Base-by-base conservation (phyloP, 805 yeast species). In the Metschnikowia dekortorum region DNA sequence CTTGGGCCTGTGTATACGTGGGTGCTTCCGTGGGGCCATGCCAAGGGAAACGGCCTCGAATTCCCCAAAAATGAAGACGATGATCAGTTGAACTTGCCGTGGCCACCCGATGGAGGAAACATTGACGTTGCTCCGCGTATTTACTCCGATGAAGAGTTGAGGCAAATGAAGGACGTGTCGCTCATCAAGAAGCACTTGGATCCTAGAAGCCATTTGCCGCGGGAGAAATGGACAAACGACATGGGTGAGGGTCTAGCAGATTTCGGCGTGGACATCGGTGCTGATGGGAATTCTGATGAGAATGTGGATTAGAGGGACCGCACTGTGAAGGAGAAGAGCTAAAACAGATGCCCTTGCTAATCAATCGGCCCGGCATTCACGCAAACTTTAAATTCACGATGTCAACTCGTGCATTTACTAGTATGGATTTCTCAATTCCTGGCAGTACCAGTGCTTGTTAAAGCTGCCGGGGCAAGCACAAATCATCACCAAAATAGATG, bases 91-190 rank as follows among this genome's bases (percentile, higher is more conserved):
- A 78, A 81, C 1, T 69, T 85, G 37, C 94, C 96, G 2, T 92
- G 97, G 96, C 99, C 99, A 1, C 96, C 96, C 1, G 96, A 89
- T 68, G 90, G 89, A 6, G 83, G 83, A 0, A 73, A 76, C 57
- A 75, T 70, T 46, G 75, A 66, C 18, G 51, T 50, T 31, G 34
- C 47, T 28, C 46, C 53, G 2, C 45, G 55, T 8, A 42, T 49
- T 10, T 48, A 51, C 30, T 33, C 52, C 13, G 60, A 56, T 28
- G 60, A 48, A 34, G 57, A 54, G 39, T 46, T 56, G 22, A 51
- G 56, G 39, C 37, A 44, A 22, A 44, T 58, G 28, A 49, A 53
- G 8, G 56, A 64, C 44, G 43, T 62, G 34, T 40, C 56, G 39
- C 58, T 53, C 66, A 69, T 69, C 8, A 57, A 67, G 51, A 56